A percentile compares a stretch with the other conserved stretches of the same genome.
Conservation (phyloP, 345 rosid genomes). For the Gossypium longicalyx region DNA sequence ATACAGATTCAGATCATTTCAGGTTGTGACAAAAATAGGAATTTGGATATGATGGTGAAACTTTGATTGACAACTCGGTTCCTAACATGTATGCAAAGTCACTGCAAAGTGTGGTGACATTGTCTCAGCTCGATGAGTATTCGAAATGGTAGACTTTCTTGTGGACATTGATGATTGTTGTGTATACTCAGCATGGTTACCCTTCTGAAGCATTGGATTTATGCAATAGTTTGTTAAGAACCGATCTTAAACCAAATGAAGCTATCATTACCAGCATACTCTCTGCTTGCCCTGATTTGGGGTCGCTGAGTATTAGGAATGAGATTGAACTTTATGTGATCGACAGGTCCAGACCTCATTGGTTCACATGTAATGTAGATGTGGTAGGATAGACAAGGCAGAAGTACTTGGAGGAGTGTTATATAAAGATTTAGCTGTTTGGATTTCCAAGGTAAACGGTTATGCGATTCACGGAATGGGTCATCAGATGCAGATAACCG, state of each 20-base stretch:
- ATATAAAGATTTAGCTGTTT: slow-evolving; percentile 33
- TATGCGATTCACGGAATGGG: slow-evolving; percentile 53
- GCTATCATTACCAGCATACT: slow-evolving; percentile 40
- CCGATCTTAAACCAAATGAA: slow-evolving; percentile 42
- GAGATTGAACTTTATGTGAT: slow-evolving; percentile 42
- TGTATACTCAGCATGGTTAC: slow-evolving; percentile 34
- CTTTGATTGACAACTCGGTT: slow-evolving; percentile 23
- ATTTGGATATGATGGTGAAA: slow-evolving; percentile 20
- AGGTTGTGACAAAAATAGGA: slow-evolving; percentile 22
- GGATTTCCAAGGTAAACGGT: slow-evolving; percentile 53
- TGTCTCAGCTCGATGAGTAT: slow-evolving; percentile 21
- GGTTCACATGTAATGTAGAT: slow-evolving; percentile 49
- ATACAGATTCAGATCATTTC: slow-evolving; percentile 11
- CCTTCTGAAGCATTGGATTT: slow-evolving; percentile 33
- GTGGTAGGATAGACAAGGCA: slow-evolving; percentile 49
- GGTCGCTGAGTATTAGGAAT: slow-evolving; percentile 45
- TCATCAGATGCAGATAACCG: slow-evolving; percentile 34
- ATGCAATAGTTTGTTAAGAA: slow-evolving; percentile 42
- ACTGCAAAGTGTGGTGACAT: slow-evolving; percentile 21
- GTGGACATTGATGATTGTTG: slow-evolving; percentile 56
- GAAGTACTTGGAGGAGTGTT: slow-evolving; percentile 38
- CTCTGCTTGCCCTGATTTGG: slow-evolving; percentile 48
- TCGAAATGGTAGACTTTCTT: slow-evolving; percentile 21
- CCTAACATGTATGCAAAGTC: slow-evolving; percentile 21
- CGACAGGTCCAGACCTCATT: slow-evolving; percentile 39